These are phyloP conservation scores for Haplosporangium sp. DNA, from an alignment of 371 early-diverging fungal species.

Conservation along the genomic window DNA sequence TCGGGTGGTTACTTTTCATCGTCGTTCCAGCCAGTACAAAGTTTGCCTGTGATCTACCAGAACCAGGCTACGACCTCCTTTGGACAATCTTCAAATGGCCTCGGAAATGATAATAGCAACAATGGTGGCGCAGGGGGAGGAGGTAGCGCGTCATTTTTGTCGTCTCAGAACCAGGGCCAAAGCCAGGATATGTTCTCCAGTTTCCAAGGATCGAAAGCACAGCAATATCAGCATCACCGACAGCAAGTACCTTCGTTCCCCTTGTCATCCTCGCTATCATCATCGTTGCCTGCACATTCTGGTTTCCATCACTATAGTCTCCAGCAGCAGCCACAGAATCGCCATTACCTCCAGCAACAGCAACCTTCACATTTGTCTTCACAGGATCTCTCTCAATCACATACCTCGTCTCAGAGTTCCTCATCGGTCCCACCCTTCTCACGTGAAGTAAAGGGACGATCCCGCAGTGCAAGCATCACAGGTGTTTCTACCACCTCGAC, in stretches of 20 bases:
- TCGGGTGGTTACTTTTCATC: constrained; percentile 19
- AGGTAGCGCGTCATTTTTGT: constrained; percentile 1
- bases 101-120: background rate
- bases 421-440: constrained; percentile 11
- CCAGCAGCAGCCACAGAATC: constrained; percentile 5
- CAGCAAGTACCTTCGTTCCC: background rate
- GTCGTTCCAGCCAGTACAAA: constrained; percentile 27
- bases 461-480: constrained; percentile 18
- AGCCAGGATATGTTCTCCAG: constrained; percentile 5
- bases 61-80: constrained; percentile 10
- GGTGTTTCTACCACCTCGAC: background rate
- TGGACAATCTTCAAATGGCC: background rate
- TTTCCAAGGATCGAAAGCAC: constrained; percentile 2
- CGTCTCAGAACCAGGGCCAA: constrained; percentile 3
- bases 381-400: constrained; percentile 4
- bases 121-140: constrained; percentile 1
- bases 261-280: constrained; percentile 9
- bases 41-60: constrained; percentile 26
- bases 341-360: constrained; percentile 5
- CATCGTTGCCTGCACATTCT: constrained; percentile 13
- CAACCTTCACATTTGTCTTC: constrained; percentile 13
- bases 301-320: constrained; percentile 6
- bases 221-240: constrained; percentile 6
- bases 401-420: constrained; percentile 6
- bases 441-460: constrained; percentile 10